phyloP scores from a whole-genome alignment of 306 rosid species.

The Aeschynomene evenia region DNA sequence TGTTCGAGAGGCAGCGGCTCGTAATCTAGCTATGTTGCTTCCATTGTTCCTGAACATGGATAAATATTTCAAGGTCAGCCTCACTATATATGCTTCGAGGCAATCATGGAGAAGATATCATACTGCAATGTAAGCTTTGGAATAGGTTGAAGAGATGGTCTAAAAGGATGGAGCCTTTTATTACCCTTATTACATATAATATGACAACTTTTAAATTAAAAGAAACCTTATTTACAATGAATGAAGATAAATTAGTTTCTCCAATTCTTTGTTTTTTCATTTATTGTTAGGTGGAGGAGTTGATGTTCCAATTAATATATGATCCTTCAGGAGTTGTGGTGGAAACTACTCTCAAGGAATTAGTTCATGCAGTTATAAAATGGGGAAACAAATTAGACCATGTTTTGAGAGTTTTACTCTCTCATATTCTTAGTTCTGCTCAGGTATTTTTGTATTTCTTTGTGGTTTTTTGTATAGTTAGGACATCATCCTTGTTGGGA shows the following conservation, averaged over 20 bases:
- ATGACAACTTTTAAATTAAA: slow-evolving; percentile 34
- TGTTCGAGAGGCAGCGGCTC: slow-evolving; percentile 95
- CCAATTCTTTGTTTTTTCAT: slow-evolving; percentile 43
- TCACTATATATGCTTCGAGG: slow-evolving; percentile 99
- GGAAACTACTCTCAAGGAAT: slow-evolving; percentile 74
- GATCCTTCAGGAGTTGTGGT: slow-evolving; percentile 98
- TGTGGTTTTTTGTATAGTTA: not conserved
- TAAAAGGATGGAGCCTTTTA: slow-evolving; percentile 71
- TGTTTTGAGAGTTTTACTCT: slow-evolving; percentile 61
- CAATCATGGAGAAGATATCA: slow-evolving; percentile 99
- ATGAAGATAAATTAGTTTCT: slow-evolving; percentile 33
- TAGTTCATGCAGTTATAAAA: slow-evolving; percentile 75
- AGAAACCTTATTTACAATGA: not conserved
- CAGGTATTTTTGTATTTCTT: slow-evolving; percentile 52
- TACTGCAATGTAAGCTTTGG: slow-evolving; percentile 97
- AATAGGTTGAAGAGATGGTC: slow-evolving; percentile 74
- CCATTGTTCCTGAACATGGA: slow-evolving; percentile 87
- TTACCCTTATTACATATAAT: slow-evolving; percentile 45
- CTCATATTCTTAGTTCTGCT: slow-evolving; percentile 69
- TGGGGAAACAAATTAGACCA: slow-evolving; percentile 92
- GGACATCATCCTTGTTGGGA: slow-evolving; percentile 5
- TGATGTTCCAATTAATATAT: slow-evolving; percentile 88
- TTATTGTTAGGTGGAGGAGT: slow-evolving; percentile 83
- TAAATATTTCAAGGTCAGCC: slow-evolving; percentile 99
- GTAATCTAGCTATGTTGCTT: slow-evolving; percentile 91